Evolutionary conservation across 768 basidiomycete species (phyloP).

Genomic region (Hypholoma sublateritium): DNA sequence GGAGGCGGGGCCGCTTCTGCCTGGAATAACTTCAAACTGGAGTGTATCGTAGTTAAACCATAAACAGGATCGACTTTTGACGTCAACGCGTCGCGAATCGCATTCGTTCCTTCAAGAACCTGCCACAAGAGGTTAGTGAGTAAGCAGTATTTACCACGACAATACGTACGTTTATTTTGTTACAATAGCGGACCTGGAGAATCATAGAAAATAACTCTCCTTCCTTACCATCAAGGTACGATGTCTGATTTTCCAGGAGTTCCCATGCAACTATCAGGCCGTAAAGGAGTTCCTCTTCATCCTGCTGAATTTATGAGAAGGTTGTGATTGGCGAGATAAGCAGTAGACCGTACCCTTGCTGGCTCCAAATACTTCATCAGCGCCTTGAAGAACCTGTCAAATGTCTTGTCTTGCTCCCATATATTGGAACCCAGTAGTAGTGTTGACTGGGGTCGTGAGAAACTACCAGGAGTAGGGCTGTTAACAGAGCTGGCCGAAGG

Average conservation of each 20-base stretch:
- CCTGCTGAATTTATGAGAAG: constrained; percentile 36
- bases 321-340: constrained; percentile 1
- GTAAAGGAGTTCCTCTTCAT: constrained; percentile 67
- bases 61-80: constrained; percentile 79
- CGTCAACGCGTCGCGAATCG: constrained; percentile 75
- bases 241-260: constrained; percentile 71
- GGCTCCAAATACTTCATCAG: constrained; percentile 65
- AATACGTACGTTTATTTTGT: constrained; percentile 61
- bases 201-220: constrained; percentile 72
- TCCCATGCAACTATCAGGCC: constrained; percentile 85
- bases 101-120: constrained; percentile 83
- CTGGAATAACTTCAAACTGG: constrained; percentile 65
- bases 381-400: constrained; percentile 68
- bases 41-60: constrained; percentile 81
- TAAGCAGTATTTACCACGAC: not conserved
- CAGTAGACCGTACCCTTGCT: constrained; percentile 47
- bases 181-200: constrained; percentile 71
- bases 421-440: constrained; percentile 49
- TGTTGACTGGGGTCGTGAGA: constrained; percentile 36
- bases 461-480: constrained; percentile 57
- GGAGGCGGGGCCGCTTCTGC: constrained; percentile 43
- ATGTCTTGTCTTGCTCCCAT: constrained; percentile 73
- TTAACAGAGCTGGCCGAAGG: constrained; percentile 52
- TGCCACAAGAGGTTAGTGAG: constrained; percentile 25
- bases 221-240: constrained; percentile 78